Conservation (phyloP, 139 green algal genomes). For the Mesostigma viride region DNA sequence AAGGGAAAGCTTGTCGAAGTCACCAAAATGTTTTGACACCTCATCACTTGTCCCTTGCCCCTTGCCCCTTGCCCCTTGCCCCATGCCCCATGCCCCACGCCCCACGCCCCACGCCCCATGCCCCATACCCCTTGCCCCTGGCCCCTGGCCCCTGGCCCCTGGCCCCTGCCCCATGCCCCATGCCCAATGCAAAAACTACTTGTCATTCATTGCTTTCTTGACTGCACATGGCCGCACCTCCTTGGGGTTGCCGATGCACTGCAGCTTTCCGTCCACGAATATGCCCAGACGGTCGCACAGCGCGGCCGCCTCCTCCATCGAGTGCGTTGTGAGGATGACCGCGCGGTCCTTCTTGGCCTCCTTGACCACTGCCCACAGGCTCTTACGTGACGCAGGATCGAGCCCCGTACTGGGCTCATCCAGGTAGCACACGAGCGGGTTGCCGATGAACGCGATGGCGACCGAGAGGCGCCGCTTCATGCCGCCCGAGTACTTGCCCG, state of each 20-base stretch:
- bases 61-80: too few relatives aligned
- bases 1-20: too few relatives aligned
- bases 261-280: slow-evolving; percentile 50
- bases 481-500: slow-evolving; percentile 38
- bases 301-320: slow-evolving; percentile 40
- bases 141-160: too few relatives aligned
- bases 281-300: slow-evolving; percentile 73
- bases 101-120: too few relatives aligned
- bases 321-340: slow-evolving; percentile 76
- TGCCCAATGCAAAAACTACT: too few relatives aligned
- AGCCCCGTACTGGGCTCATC: slow-evolving; percentile 83
- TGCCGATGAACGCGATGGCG: slow-evolving; percentile 77
- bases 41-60: too few relatives aligned
- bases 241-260: slow-evolving; percentile 80
- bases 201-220: too few relatives aligned
- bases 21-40: too few relatives aligned
- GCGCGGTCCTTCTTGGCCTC: slow-evolving; percentile 49
- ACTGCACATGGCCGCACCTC: too few relatives aligned
- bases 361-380: slow-evolving; percentile 47
- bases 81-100: too few relatives aligned
- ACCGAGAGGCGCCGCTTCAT: slow-evolving; percentile 41
- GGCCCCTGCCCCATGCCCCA: too few relatives aligned
- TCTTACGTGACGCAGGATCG: slow-evolving; percentile 61
- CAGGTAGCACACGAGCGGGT: slow-evolving; percentile 71
- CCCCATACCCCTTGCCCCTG: too few relatives aligned